phyloP scores from a whole-genome alignment of 495 filamentous ascomycete species.

The Penicillium pulvis region DNA sequence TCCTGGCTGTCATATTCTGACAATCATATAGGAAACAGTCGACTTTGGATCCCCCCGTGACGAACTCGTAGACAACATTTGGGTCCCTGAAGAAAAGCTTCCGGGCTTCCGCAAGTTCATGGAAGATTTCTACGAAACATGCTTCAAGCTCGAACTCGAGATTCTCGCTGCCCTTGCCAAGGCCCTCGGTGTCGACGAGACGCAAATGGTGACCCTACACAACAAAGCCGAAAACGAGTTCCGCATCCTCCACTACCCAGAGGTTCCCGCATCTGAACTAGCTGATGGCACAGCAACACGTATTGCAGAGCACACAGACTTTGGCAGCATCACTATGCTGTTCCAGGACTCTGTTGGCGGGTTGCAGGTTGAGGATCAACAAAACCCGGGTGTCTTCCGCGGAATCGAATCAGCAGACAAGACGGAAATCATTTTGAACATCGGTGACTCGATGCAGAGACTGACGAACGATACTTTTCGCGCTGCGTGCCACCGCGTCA shows the following conservation, averaged over 20 bases:
- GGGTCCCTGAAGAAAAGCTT: slow-evolving; percentile 55
- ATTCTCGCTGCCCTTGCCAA: slow-evolving; percentile 46
- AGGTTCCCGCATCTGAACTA: slow-evolving; percentile 22
- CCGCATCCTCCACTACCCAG: slow-evolving; percentile 46
- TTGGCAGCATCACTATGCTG: slow-evolving; percentile 50
- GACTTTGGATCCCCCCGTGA: slow-evolving; percentile 58
- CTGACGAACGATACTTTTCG: slow-evolving; percentile 56
- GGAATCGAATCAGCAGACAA: slow-evolving; percentile 48
- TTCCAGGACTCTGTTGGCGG: slow-evolving; percentile 52
- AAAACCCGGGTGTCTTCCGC: slow-evolving; percentile 36
- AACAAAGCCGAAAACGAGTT: slow-evolving; percentile 53
- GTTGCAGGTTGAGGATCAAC: slow-evolving; percentile 45
- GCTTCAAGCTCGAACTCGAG: slow-evolving; percentile 42
- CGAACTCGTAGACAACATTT: slow-evolving; percentile 53
- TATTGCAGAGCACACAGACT: slow-evolving; percentile 48
- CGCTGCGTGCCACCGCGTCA: slow-evolving; percentile 38
- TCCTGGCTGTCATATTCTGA: slow-evolving; percentile 1
- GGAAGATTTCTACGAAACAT: slow-evolving; percentile 44
- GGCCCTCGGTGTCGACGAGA: slow-evolving; percentile 47
- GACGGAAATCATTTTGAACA: slow-evolving; percentile 63
- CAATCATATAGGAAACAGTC: slow-evolving; percentile 54
- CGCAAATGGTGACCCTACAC: slow-evolving; percentile 49
- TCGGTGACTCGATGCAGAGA: slow-evolving; percentile 64
- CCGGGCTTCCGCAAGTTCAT: slow-evolving; percentile 64
- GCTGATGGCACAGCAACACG: slow-evolving; percentile 28